Conservation (phyloP, 371 early-diverging fungal species). For the Apophysomyces trapeziformis region DNA sequence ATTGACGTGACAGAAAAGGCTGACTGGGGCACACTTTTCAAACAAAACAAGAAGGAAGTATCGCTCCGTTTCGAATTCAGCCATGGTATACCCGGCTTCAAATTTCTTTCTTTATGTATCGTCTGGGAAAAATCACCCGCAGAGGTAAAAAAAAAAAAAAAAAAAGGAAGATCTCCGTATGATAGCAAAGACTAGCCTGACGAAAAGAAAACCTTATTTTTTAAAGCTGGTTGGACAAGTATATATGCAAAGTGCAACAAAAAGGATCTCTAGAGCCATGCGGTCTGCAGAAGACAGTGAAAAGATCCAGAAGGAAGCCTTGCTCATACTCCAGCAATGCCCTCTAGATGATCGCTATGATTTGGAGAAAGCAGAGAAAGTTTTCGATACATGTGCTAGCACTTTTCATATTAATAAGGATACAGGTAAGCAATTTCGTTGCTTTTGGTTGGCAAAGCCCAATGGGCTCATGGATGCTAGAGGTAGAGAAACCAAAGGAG, state of each 20-base stretch:
- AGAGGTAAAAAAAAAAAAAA: slow-evolving; percentile 24
- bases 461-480: neutral
- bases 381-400: slow-evolving; percentile 13
- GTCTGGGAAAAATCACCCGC: slow-evolving; percentile 34
- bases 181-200: neutral
- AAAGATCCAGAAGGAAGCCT: slow-evolving; percentile 21
- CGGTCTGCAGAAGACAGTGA: slow-evolving; percentile 23
- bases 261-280: slow-evolving; percentile 28
- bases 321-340: slow-evolving; percentile 18
- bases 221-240: slow-evolving; percentile 26
- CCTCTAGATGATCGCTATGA: slow-evolving; percentile 18
- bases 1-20: slow-evolving; percentile 45
- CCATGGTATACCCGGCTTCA: slow-evolving; percentile 9
- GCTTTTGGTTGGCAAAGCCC: neutral
- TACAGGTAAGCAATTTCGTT: no score
- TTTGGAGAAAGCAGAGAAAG: slow-evolving; percentile 17
- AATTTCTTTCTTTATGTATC: slow-evolving; percentile 37
- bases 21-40: slow-evolving; percentile 19
- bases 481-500: neutral
- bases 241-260: slow-evolving; percentile 31
- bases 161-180: neutral
- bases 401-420: neutral
- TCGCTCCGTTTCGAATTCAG: slow-evolving; percentile 23
- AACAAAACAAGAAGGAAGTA: slow-evolving; percentile 15
- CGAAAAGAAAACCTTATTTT: neutral